Base-by-base conservation (phyloP, 2,329 filamentous ascomycete genomes). In the Colletotrichum magnum region DNA sequence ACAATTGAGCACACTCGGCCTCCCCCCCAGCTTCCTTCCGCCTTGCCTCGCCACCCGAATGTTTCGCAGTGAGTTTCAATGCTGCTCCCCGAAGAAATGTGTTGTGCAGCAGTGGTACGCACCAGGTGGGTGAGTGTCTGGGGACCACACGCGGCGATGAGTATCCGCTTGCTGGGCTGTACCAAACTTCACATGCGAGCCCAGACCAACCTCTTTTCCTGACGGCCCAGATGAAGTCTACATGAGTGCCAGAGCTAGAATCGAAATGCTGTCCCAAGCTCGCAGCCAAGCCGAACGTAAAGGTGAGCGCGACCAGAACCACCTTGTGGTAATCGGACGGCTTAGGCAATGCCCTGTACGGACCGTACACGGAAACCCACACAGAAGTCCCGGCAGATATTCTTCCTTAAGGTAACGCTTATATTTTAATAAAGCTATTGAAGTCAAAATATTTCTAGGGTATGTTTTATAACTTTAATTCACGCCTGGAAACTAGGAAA, bases 301-400 rank as follows among this genome's bases (percentile, higher is more conserved):
- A 76, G 0, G 75, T 67, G 3, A 72, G 73, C 6, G 73, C 69
- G n/a, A 76, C 62, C 2, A 75, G 28, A 1, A 75, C 26, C 1
- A 76, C 24, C 18, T 63, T 74, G 1, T 75, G 70, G 26, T 75
- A 75, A 5, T 43, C 50, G 0, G 43, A 10, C 0, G 85, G 82
- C 59, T 87, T 80, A 0, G 86, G 86, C 12, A 86, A 77, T 1
- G 83, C 82, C 13, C 87, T 86, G 61, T 89, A 89, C 0, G 86
- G 85, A 0, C 86, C 86, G 60, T 89, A 86, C 1, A 86, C 77
- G 0, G 86, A 88, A 0, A 82, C 85, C 64, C 76, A 79, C 12
- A 24, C n/a, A 1, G 87, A 73, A 12, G 74, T 71, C 5, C 73
- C 83, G 83, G 0, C 18, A 18, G 18, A 18, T 18, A 18, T 18